These are phyloP conservation scores for Globisporangium nunn DNA, from an alignment of 352 stramenopile genomes.

Conservation along the genomic window DNA sequence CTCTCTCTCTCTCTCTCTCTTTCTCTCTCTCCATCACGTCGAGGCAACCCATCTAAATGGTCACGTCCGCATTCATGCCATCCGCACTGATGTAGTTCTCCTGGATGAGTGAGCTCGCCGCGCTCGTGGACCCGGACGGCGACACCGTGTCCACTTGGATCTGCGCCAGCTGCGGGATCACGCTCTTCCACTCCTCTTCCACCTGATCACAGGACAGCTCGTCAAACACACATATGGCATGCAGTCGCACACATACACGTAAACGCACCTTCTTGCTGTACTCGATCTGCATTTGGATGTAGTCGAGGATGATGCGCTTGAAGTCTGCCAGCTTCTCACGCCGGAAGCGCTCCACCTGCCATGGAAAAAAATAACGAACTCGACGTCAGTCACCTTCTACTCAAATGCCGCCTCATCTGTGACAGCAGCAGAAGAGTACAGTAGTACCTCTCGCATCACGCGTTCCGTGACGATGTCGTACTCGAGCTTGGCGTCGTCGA, in stretches of 20 bases:
- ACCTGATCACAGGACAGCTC: constrained; percentile 18
- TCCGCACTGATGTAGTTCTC: constrained; percentile 73
- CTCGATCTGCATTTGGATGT: constrained; percentile 95
- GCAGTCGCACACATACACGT: not conserved
- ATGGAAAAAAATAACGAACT: not conserved
- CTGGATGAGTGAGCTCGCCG: constrained; percentile 49
- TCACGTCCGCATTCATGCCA: constrained; percentile 31
- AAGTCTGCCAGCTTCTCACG: constrained; percentile 93
- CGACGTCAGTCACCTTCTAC: not conserved
- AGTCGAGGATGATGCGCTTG: constrained; percentile 93
- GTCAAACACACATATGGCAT: not conserved
- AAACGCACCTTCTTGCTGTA: constrained; percentile 89
- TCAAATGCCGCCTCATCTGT: no score
- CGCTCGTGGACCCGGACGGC: constrained; percentile 28
- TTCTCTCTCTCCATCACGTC: not conserved
- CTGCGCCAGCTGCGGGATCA: constrained; percentile 63
- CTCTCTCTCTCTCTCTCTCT: not conserved
- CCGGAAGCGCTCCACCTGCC: constrained; percentile 93
- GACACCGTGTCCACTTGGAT: constrained; percentile 65
- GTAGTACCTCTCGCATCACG: constrained; percentile 83
- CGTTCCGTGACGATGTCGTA: constrained; percentile 93
- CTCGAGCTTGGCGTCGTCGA: constrained; percentile 88
- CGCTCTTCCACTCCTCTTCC: constrained; percentile 71
- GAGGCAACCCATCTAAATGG: constrained; percentile 18
- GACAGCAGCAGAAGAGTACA: not conserved